Evolutionary conservation across 345 rosid species (phyloP).

Genomic region (Lagerstroemia speciosa): DNA sequence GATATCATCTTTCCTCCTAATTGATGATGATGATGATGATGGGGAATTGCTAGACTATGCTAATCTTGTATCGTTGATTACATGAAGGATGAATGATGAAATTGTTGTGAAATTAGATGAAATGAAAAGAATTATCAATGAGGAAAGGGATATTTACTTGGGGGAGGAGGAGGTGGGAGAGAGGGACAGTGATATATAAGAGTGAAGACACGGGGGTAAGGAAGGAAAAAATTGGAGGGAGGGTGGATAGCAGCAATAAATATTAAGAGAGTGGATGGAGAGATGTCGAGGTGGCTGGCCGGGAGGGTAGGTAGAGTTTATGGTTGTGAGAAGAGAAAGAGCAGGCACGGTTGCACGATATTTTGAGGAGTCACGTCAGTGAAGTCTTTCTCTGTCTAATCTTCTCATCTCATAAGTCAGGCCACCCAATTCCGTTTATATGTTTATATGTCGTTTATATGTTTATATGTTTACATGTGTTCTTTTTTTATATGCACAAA

Average conservation of each 20-base stretch:
- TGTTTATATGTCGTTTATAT: no score
- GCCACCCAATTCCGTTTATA: no score
- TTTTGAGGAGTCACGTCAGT: no score
- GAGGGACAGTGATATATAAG: neutral
- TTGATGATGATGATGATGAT: neutral
- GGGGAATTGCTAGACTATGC: neutral
- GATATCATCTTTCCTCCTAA: constrained; percentile 9
- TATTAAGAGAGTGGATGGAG: neutral
- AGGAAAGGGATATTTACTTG: neutral
- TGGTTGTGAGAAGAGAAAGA: neutral
- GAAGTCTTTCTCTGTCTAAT: no score
- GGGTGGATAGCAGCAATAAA: neutral
- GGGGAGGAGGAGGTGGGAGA: no score
- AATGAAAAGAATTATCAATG: no score
- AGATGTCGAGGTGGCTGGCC: neutral
- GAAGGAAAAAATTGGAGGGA: neutral
- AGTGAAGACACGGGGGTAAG: neutral
- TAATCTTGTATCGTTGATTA: no score
- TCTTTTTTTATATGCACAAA: no score
- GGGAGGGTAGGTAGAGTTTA: neutral
- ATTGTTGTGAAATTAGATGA: neutral
- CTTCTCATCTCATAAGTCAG: no score
- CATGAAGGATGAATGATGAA: neutral
- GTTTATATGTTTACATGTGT: no score
- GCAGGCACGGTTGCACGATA: no score